A percentile compares a stretch with the other conserved stretches of the same genome.
Conservation (phyloP, 306 rosid species). For the Begonia loranthoides region DNA sequence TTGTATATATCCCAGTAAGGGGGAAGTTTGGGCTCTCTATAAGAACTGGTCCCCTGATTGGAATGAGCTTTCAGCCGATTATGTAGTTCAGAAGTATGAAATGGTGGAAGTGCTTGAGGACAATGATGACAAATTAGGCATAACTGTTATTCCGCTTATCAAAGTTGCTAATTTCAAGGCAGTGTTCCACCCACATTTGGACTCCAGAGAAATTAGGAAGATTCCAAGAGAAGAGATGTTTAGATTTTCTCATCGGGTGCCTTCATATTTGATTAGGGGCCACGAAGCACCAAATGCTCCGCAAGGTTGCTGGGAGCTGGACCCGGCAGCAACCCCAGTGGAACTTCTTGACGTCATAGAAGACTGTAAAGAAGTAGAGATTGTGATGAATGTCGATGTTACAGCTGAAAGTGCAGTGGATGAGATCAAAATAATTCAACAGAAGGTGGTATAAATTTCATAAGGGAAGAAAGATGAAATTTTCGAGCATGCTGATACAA, state of each 20-base stretch:
- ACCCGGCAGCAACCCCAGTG: conserved; percentile 74
- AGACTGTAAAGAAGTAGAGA: conserved; percentile 34
- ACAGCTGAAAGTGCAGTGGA: conserved; percentile 8
- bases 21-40: conserved; percentile 92
- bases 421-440: not conserved
- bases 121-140: conserved; percentile 51
- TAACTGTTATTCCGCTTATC: conserved; percentile 53
- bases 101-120: conserved; percentile 79
- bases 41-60: conserved; percentile 79
- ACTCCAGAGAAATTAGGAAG: conserved; percentile 36
- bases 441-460: no score
- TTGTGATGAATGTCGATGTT: conserved; percentile 15
- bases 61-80: conserved; percentile 60
- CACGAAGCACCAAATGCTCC: conserved; percentile 67
- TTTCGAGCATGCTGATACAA: no score
- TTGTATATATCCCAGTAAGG: conserved; percentile 59
- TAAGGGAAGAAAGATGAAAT: no score
- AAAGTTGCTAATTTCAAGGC: conserved; percentile 90
- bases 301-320: conserved; percentile 85
- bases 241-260: conserved; percentile 78
- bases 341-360: conserved; percentile 57
- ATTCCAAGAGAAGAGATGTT: conserved; percentile 66
- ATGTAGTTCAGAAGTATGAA: conserved; percentile 54
- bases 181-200: conserved; percentile 54
- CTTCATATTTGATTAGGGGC: conserved; percentile 56